These are phyloP conservation scores for Sugiyamaella sp. DNA, from an alignment of 1,139 yeast genomes.

Conservation along the genomic window DNA sequence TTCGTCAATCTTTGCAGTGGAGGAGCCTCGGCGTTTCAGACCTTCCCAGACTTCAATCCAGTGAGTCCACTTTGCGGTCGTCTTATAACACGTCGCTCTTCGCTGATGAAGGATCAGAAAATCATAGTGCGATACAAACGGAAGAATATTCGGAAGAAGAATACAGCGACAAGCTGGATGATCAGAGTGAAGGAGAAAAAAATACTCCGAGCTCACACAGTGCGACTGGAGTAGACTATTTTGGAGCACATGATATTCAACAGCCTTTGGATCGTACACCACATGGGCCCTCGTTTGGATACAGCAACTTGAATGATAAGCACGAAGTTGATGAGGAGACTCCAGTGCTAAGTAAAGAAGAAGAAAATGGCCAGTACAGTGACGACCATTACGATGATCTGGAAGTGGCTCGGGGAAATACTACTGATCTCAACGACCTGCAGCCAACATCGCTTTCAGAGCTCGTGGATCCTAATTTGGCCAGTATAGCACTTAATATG, in stretches of 20 bases:
- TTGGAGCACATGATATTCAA: not conserved
- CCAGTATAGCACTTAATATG: conserved; percentile 43
- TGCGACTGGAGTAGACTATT: not conserved
- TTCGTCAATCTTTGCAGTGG: conserved; percentile 13
- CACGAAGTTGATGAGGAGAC: no score
- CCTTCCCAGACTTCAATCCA: not conserved
- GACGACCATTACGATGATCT: conserved; percentile 35
- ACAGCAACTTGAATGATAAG: no score
- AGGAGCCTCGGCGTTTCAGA: conserved; percentile 8
- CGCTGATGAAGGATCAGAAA: not conserved
- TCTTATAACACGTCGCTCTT: conserved; percentile 13
- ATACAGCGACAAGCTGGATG: not conserved
- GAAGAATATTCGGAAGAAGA: not conserved
- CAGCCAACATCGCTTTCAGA: conserved; percentile 5
- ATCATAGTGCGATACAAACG: not conserved
- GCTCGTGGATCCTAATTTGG: conserved; percentile 13
- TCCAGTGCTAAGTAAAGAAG: not conserved
- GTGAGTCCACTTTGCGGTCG: conserved; percentile 8
- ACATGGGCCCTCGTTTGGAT: no score
- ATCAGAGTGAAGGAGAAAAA: not conserved
- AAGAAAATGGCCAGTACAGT: not conserved
- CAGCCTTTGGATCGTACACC: not conserved
- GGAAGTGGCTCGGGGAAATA: conserved; percentile 24
- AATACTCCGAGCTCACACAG: not conserved
- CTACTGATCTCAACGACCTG: conserved; percentile 13